Evolutionary conservation across 2,329 filamentous ascomycete genomes (phyloP).

Genomic region (Septoria petroselini): DNA sequence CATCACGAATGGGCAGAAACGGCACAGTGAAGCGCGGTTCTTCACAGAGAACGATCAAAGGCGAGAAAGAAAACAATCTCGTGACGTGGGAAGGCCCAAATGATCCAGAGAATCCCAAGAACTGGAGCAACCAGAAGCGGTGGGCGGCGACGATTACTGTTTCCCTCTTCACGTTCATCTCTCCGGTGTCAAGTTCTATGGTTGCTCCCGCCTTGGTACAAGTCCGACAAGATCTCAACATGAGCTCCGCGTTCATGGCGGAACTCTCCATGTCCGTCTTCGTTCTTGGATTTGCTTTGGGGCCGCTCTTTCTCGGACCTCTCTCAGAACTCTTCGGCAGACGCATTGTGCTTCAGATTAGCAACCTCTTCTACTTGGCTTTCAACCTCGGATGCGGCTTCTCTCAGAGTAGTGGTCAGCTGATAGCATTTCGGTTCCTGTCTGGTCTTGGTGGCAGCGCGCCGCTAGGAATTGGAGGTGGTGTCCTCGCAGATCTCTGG

Average conservation of each 20-base stretch:
- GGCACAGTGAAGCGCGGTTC: slow-evolving; percentile 31
- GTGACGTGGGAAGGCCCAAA: slow-evolving; percentile 48
- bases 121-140: slow-evolving; percentile 45
- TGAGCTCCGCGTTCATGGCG: slow-evolving; percentile 23
- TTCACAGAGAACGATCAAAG: slow-evolving; percentile 33
- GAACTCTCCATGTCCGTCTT: slow-evolving; percentile 39
- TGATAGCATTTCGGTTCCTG: slow-evolving; percentile 42
- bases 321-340: slow-evolving; percentile 40
- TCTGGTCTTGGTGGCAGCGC: slow-evolving; percentile 41
- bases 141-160: slow-evolving; percentile 48
- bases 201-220: slow-evolving; percentile 38
- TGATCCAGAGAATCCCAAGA: slow-evolving; percentile 49
- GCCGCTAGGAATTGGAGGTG: slow-evolving; percentile 40
- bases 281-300: slow-evolving; percentile 40
- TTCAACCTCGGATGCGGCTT: slow-evolving; percentile 42
- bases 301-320: slow-evolving; percentile 40
- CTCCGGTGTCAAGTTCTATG: slow-evolving; percentile 41
- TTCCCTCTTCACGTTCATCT: slow-evolving; percentile 42
- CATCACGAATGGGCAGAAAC: slow-evolving; percentile 27
- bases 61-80: slow-evolving; percentile 36
- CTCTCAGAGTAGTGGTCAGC: slow-evolving; percentile 32
- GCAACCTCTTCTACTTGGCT: slow-evolving; percentile 40
- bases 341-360: slow-evolving; percentile 37
- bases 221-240: slow-evolving; percentile 32
- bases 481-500: slow-evolving; percentile 54